Evolutionary conservation across 2,329 filamentous ascomycete species (phyloP).

Genomic region (Cryphonectria japonica): DNA sequence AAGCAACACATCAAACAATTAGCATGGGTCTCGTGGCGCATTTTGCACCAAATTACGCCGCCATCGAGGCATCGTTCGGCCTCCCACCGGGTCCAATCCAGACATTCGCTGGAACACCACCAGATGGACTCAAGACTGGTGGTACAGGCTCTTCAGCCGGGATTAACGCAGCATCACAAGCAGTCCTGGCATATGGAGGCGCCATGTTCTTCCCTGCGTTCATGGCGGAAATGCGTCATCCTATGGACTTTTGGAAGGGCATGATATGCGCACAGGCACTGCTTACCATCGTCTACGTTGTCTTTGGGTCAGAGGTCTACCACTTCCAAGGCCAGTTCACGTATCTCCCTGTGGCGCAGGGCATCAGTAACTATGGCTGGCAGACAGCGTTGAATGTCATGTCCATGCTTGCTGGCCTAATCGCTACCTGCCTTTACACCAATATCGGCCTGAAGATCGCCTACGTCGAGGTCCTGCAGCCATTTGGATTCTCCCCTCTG

Average conservation of each 20-base stretch:
- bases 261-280: slow-evolving; percentile 42
- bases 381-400: slow-evolving; percentile 49
- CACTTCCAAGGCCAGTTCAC: slow-evolving; percentile 50
- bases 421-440: slow-evolving; percentile 51
- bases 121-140: slow-evolving; percentile 39
- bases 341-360: slow-evolving; percentile 37
- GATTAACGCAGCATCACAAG: slow-evolving; percentile 53
- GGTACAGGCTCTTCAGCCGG: slow-evolving; percentile 46
- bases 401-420: slow-evolving; percentile 44
- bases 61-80: slow-evolving; percentile 33
- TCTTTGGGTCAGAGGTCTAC: slow-evolving; percentile 45
- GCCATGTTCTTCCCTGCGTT: slow-evolving; percentile 59
- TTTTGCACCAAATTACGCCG: slow-evolving; percentile 50
- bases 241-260: slow-evolving; percentile 45
- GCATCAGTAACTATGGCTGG: slow-evolving; percentile 44
- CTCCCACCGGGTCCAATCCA: slow-evolving; percentile 40
- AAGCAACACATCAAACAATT: background rate
- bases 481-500: background rate
- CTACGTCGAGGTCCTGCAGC: slow-evolving; percentile 51
- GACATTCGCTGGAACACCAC: slow-evolving; percentile 13
- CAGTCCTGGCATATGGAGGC: slow-evolving; percentile 59
- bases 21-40: slow-evolving; percentile 9
- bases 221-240: slow-evolving; percentile 51
- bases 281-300: slow-evolving; percentile 42
- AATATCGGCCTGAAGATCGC: slow-evolving; percentile 57